Evolutionary conservation across 164 flowering plant species (phyloP).

Genomic region (Stephania yunnanensis): DNA sequence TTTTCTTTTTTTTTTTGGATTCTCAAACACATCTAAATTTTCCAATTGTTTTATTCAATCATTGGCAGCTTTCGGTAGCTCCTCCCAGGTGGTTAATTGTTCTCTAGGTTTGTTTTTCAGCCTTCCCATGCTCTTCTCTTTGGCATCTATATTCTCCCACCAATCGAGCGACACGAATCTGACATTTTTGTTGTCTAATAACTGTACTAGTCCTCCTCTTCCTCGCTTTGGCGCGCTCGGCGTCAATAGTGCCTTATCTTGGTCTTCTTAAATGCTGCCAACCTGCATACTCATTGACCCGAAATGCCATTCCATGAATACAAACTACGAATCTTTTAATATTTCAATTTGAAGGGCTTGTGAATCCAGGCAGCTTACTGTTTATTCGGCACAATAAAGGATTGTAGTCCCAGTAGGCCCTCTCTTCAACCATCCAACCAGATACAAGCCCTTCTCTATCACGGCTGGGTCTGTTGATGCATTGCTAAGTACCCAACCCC

Average conservation of each 20-base stretch:
- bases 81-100: slow-evolving; percentile 49
- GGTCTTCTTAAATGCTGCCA: slow-evolving; percentile 66
- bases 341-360: neutral
- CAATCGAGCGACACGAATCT: slow-evolving; percentile 47
- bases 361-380: slow-evolving; percentile 39
- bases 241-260: slow-evolving; percentile 40
- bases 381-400: slow-evolving; percentile 92
- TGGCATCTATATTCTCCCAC: slow-evolving; percentile 78
- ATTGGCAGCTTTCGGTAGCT: slow-evolving; percentile 39
- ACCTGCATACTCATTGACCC: slow-evolving; percentile 38
- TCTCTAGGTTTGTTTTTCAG: slow-evolving; percentile 69
- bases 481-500: slow-evolving; percentile 63
- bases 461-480: slow-evolving; percentile 26
- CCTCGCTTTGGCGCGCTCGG: slow-evolving; percentile 47
- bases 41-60: slow-evolving; percentile 16
- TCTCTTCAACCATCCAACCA: slow-evolving; percentile 94
- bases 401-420: slow-evolving; percentile 96
- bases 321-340: neutral
- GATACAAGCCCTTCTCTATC: slow-evolving; percentile 68
- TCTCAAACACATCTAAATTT: neutral
- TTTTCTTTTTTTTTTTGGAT: too few species aligned
- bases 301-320: neutral
- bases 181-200: slow-evolving; percentile 46
- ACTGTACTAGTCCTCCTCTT: slow-evolving; percentile 61
- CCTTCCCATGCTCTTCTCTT: slow-evolving; percentile 71